Base-by-base conservation (phyloP, 192 early-diverging fungal species). In the Coemansia sp. region DNA sequence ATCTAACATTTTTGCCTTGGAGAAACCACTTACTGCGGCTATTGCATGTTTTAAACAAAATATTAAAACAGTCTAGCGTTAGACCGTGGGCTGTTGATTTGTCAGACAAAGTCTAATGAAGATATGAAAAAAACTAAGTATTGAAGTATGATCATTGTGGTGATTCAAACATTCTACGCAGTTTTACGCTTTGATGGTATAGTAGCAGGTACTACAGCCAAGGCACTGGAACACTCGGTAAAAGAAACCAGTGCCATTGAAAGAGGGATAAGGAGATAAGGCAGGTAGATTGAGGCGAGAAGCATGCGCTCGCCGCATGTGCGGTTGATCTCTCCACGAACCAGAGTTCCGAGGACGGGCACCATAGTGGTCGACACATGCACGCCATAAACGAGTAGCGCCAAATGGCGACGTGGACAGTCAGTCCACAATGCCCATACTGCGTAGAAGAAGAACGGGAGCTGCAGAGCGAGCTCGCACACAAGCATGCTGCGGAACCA, bases 321-420 rank as follows among this genome's bases (percentile, higher is more conserved):
- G 25, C 85, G 65, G 23, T 61, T 73, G 60, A 83, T 66, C 48
- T 73, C 60, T 56, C 80, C 83, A 24, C 87, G 66, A 9, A 73
- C 54, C 18, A 91, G 63, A 27, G 82, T 85, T 23, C 69, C 68
- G 18, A 93, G 73, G 18, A 81, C 73, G 1, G 87, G 84, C 27
- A 84, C 47, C 49, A 90, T 83, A 5, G 90, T 90, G 5, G 91
- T 93, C 31, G 79, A 67, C 23, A 92, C 90, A 68, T 93, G 91
- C n/a, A 80, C 76, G 3, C 86, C 78, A 66, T 93, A 93, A 23
- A 88, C 66, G 47, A 83, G 70, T 41, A 91, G 71, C 63, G 78
- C 76, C 62, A 80, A 56, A 21, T 74, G 72, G 14, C 79, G 57
- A 23, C 44, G 26, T 5, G 66, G 59, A 12, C 38, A 52, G 32